Conservation (phyloP, 2,329 filamentous ascomycete genomes). For the Aureobasidium sp. region DNA sequence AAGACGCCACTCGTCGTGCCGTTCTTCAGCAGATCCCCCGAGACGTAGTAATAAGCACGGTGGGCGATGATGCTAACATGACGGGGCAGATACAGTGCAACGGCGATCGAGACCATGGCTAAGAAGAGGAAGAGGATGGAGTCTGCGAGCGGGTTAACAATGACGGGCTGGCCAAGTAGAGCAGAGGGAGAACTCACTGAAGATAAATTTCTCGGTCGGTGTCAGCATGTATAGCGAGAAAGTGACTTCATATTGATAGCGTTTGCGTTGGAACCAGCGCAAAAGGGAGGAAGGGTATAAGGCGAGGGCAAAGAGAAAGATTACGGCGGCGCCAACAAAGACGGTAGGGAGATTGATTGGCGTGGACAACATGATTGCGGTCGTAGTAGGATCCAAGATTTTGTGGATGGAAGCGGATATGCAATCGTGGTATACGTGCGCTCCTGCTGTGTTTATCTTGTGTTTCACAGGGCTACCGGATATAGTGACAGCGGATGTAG, state of each 20-base stretch:
- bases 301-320: constrained; percentile 30
- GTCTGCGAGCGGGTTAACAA: constrained; percentile 47
- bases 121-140: constrained; percentile 85
- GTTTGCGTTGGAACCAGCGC: constrained; percentile 86
- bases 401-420: background rate
- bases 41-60: constrained; percentile 91
- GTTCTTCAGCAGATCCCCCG: constrained; percentile 52
- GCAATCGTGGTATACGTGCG: background rate
- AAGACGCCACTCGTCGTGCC: background rate
- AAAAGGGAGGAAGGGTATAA: constrained; percentile 51
- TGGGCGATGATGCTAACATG: constrained; percentile 76
- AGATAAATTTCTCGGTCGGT: constrained; percentile 90
- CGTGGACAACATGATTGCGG: constrained; percentile 4
- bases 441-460: background rate
- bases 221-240: constrained; percentile 97
- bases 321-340: constrained; percentile 64
- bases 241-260: constrained; percentile 97
- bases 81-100: constrained; percentile 86
- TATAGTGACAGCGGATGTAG: background rate
- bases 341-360: constrained; percentile 41
- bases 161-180: no score
- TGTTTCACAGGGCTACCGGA: background rate
- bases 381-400: background rate
- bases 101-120: constrained; percentile 77
- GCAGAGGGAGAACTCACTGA: constrained; percentile 59